Evolutionary conservation across 148 eudicot genomes (phyloP), one percentile per base, ranked within the genome.

Genomic region (Vaccinium corymbosum): DNA sequence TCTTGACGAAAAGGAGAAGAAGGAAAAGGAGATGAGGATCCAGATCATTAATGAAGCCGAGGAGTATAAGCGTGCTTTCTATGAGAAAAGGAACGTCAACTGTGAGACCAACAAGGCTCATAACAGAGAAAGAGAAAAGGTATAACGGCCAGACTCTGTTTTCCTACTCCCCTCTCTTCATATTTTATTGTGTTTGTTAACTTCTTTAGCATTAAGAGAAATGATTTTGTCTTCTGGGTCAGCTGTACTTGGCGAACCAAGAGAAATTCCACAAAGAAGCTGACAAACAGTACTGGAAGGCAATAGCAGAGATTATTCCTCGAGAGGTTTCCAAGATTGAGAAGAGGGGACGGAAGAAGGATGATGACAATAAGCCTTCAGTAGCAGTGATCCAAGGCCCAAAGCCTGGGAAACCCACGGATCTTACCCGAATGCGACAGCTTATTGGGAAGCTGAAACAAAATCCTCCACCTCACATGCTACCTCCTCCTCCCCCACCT

Each of bases 41-140:
- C 93, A 94, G 87, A 93, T 93, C 76, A 82, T 94, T 62, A 82
- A 86, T 6, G 98, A 94, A 89, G 98, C 97, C 20, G 94, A 95
- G 9, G 95, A 93, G 74, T 95, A 83, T 83, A 95, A 90, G 49
- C 89, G 83, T 35, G 80, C 94, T 13, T 95, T 93, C 83, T 87
- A 88, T 29, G 97, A 92, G 89, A 95, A 93, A 85, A 87, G 94
- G 85, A 83, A 83, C 78, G 87, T 86, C 72, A 92, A 90, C 83
- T 85, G 87, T 8, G 97, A 93, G 75, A 71, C 89, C 1, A 90
- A 81, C 53, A 90, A 91, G 86, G 81, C 85, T 20, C 90, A 86
- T 76, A 95, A 93, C 56, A 85, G 98, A 85, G 98, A 95, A 80
- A 88, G 97, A 83, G 97, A 95, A 88, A 95, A 95, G 91, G 98